Percentiles rank a stretch among this genome's conserved stretches.
Conservation (phyloP, 176 grass and related monocot species). For the Triticum dicoccoides region DNA sequence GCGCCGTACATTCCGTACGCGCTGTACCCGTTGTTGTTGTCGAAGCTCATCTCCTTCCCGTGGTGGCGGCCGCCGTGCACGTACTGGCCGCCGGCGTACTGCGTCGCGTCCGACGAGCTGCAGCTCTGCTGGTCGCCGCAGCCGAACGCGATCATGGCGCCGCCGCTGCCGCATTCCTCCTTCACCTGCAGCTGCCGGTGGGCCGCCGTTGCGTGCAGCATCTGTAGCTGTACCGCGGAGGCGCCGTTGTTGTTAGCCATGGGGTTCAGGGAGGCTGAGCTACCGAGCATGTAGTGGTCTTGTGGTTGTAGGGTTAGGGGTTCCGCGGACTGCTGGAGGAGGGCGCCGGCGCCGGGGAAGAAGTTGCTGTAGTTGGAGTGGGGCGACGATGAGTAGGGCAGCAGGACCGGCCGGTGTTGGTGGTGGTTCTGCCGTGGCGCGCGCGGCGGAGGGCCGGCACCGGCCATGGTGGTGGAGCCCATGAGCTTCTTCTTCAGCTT, state of each 20-base stretch:
- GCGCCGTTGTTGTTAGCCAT: conserved; percentile 1
- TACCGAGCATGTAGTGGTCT: conserved; percentile 28
- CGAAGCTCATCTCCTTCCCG: conserved; percentile 43
- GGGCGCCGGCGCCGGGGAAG: conserved; percentile 16
- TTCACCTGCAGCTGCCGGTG: conserved; percentile 32
- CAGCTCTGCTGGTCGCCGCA: conserved; percentile 68
- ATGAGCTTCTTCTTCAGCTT: conserved; percentile 92
- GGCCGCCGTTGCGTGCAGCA: not conserved
- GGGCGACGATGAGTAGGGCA: conserved; percentile 20
- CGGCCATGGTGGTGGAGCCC: not conserved
- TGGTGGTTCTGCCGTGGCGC: conserved; percentile 31
- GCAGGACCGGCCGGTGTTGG: conserved; percentile 39
- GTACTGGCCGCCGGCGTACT: not conserved
- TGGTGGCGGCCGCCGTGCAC: conserved; percentile 19
- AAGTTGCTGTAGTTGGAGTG: conserved; percentile 34
- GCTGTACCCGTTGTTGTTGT: not conserved
- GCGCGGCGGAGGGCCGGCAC: conserved; percentile 11
- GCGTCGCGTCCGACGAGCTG: conserved; percentile 44
- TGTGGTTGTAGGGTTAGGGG: conserved; percentile 16
- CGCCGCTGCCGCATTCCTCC: conserved; percentile 36
- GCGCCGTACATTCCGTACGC: conserved; percentile 12
- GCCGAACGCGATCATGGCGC: conserved; percentile 75
- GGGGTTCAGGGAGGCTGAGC: not conserved
- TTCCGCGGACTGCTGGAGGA: conserved; percentile 16
- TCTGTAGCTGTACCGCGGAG: not conserved